Evolutionary conservation across 345 rosid species (phyloP).

Genomic region (Microcos paniculata): DNA sequence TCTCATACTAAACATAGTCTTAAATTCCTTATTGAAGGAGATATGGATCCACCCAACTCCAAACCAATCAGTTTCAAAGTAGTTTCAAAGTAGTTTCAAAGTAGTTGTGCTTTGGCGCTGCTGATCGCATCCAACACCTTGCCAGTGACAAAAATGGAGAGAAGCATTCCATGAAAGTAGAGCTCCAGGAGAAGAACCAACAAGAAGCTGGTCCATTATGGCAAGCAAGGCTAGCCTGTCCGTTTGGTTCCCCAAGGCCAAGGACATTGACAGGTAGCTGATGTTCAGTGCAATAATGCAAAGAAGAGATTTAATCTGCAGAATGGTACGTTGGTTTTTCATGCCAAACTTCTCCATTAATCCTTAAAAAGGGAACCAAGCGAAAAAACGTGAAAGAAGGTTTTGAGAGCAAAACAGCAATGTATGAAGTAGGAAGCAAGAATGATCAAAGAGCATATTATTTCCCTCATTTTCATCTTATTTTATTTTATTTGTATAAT

Average conservation of each 20-base stretch:
- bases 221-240: not conserved
- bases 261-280: not conserved
- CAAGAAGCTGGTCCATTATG: not conserved
- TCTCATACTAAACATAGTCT: too few species aligned
- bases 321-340: not conserved
- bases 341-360: not conserved
- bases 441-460: conserved; percentile 41
- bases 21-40: not conserved
- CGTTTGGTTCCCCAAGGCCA: conserved; percentile 3
- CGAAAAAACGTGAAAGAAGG: too few species aligned
- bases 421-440: too few species aligned
- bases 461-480: conserved; percentile 54
- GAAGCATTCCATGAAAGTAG: conserved; percentile 10
- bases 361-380: too few species aligned
- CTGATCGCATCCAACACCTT: conserved; percentile 21
- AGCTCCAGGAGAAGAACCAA: not conserved
- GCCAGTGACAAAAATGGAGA: conserved; percentile 26
- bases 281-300: not conserved
- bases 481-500: too few species aligned
- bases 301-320: not conserved
- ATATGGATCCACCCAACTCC: not conserved
- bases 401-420: too few species aligned
- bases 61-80: not conserved
- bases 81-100: too few species aligned
- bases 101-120: conserved; percentile 16